phyloP scores from a whole-genome alignment of 1,139 yeast genomes.

The Suhomyces choctaworum region DNA sequence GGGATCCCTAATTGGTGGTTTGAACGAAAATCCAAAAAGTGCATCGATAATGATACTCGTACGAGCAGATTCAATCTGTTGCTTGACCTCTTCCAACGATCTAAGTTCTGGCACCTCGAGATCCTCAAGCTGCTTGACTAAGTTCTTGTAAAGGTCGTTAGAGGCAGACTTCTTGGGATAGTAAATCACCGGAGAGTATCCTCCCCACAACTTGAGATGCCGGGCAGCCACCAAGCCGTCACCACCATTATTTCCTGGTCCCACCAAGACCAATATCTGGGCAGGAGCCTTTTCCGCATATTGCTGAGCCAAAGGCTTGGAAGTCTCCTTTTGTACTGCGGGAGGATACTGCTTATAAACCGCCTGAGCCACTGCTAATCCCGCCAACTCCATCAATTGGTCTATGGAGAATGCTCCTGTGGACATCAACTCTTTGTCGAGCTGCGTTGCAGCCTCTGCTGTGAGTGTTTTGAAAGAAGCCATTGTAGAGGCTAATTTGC shows the following conservation, averaged over 20 bases:
- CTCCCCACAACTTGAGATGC: slow-evolving; percentile 73
- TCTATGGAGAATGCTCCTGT: slow-evolving; percentile 82
- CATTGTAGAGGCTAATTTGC: slow-evolving; percentile 1
- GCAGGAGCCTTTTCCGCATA: slow-evolving; percentile 1
- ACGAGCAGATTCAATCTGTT: slow-evolving; percentile 21
- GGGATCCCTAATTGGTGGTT: slow-evolving; percentile 84
- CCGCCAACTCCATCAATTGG: slow-evolving; percentile 96
- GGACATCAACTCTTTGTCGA: slow-evolving; percentile 88
- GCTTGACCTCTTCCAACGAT: slow-evolving; percentile 37
- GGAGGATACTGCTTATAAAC: slow-evolving; percentile 68
- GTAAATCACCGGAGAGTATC: slow-evolving; percentile 68
- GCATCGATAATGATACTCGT: slow-evolving; percentile 63
- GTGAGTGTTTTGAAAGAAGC: slow-evolving; percentile 32
- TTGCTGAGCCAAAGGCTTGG: slow-evolving; percentile 20
- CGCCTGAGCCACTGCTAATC: slow-evolving; percentile 90
- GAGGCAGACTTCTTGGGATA: slow-evolving; percentile 62
- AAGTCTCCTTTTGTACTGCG: slow-evolving; percentile 9
- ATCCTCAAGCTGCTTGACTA: slow-evolving; percentile 60
- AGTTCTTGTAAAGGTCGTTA: slow-evolving; percentile 41
- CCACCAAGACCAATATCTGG: slow-evolving; percentile 68
- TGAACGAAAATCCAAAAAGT: slow-evolving; percentile 89
- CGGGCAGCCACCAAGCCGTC: slow-evolving; percentile 96
- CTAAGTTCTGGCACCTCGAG: slow-evolving; percentile 50
- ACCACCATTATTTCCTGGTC: slow-evolving; percentile 97
- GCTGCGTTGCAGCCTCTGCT: slow-evolving; percentile 71